Evolutionary conservation across 2,329 filamentous ascomycete species (phyloP), one percentile per base, ranked within the genome.

Genomic region (Rhinocladiella similis): DNA sequence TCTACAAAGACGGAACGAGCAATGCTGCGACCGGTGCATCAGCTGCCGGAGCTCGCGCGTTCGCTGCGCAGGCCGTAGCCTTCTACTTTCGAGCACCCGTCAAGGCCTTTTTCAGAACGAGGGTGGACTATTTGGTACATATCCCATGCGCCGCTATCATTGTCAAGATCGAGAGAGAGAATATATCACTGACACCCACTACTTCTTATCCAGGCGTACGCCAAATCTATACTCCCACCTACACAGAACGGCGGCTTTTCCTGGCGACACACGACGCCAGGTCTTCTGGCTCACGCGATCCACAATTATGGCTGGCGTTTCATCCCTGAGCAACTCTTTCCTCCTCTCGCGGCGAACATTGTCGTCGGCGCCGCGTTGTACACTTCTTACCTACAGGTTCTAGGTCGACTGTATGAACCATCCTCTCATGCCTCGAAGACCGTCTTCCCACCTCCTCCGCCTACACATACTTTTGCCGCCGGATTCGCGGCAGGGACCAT

Each of bases 31-130:
- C 84, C 14, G 91, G 89, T 47, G 89, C 90, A n/a, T 91, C 90
- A 19, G 91, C 91, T 3, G 91, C 91, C 19, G 85, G 90, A 39
- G 89, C 91, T 61, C 88, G 92, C 46, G 92, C 91, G 25, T 72
- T 96, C 61, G 92, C 88, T 65, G 88, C 90, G 6, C 89, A 95
- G 69, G 80, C 91, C 66, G 83, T 96, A 53, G 87, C 91, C 20
- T 96, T 96, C 67, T 97, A 96, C 75, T 97, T 96, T 70, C 82
- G 91, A 54, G 90, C 91, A 0, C 92, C 92, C 1, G 89, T 91
- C 51, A 96, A 96, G 74, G 89, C 91, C 14, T 97, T 97, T 70
- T 96, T 97, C 74, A 84, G 90, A 59, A 92, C 90, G 1, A 80
- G 92, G 56, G 91, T 97, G 62, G 92, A 97, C 77, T 96, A 91